A percentile compares a stretch with the other conserved stretches of the same genome.
These are phyloP conservation scores for Dioscorea alata DNA, from an alignment of 106 monocot species.

Conservation along the genomic window DNA sequence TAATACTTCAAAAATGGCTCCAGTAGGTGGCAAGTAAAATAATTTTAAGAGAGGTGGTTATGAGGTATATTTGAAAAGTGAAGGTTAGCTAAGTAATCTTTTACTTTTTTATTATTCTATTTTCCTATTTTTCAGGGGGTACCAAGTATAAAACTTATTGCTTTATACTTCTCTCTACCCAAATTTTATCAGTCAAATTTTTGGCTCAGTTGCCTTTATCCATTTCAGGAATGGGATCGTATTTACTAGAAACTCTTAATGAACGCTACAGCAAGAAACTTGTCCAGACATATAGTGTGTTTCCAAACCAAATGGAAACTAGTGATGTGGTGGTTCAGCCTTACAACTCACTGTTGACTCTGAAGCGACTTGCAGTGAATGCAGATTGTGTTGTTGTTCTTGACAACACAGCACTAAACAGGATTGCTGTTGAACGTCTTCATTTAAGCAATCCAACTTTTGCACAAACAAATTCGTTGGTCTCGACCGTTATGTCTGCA, in stretches of 20 bases:
- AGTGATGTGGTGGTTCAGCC: constrained; percentile 99
- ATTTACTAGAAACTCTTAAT: constrained; percentile 91
- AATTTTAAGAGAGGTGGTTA: no score
- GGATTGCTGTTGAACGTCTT: constrained; percentile 97
- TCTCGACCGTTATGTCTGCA: constrained; percentile 99
- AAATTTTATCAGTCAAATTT: no score
- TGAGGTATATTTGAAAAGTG: no score
- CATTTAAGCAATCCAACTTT: constrained; percentile 91
- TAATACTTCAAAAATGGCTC: no score
- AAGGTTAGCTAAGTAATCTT: no score
- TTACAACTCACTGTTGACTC: constrained; percentile 91
- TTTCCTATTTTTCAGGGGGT: no score
- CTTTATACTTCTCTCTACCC: no score
- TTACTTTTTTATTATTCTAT: no score
- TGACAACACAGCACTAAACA: constrained; percentile 95
- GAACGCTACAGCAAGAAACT: constrained; percentile 96
- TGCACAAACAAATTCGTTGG: constrained; percentile 95
- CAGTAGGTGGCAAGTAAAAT: no score
- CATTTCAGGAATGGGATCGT: constrained; percentile 91
- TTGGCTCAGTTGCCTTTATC: background rate
- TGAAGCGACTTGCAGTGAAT: constrained; percentile 90
- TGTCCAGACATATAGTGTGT: constrained; percentile 97
- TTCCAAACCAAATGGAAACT: constrained; percentile 97
- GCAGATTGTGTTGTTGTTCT: constrained; percentile 99
- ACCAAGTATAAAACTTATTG: no score